phyloP scores from a whole-genome alignment of 2,329 filamentous ascomycete genomes.

The Talaromyces verruculosus region DNA sequence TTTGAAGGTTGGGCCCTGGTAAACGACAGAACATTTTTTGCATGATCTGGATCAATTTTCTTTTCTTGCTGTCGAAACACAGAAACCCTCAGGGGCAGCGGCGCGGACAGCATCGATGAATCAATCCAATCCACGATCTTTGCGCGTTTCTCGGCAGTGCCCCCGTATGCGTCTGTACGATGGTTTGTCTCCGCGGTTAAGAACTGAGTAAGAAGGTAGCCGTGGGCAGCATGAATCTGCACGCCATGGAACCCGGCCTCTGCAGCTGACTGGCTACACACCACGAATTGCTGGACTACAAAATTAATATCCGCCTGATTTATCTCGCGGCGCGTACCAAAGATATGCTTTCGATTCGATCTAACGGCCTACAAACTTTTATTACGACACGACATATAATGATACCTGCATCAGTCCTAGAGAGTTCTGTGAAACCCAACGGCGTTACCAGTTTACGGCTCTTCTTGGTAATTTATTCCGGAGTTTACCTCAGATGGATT shows the following conservation, averaged over 20 bases:
- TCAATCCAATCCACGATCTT: slow-evolving; percentile 44
- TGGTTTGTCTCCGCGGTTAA: slow-evolving; percentile 46
- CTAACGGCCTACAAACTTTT: slow-evolving; percentile 18
- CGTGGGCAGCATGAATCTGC: slow-evolving; percentile 55
- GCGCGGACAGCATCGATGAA: slow-evolving; percentile 45
- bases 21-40: slow-evolving; percentile 24
- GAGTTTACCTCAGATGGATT: slow-evolving; percentile 21
- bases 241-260: slow-evolving; percentile 56
- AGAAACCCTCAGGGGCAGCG: slow-evolving; percentile 45
- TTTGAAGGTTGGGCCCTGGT: slow-evolving; percentile 59
- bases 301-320: slow-evolving; percentile 54
- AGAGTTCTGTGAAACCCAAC: slow-evolving; percentile 38
- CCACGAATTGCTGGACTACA: slow-evolving; percentile 55
- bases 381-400: slow-evolving; percentile 44
- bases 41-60: slow-evolving; percentile 13
- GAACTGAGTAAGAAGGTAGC: slow-evolving; percentile 49
- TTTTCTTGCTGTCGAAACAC: slow-evolving; percentile 30
- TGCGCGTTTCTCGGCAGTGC: slow-evolving; percentile 47
- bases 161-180: slow-evolving; percentile 52
- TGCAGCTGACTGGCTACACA: slow-evolving; percentile 51
- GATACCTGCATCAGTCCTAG: slow-evolving; percentile 47
- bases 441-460: slow-evolving; percentile 34
- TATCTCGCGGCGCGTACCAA: slow-evolving; percentile 59
- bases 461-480: slow-evolving; percentile 22
- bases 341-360: slow-evolving; percentile 24